Base-by-base conservation (phyloP, 176 grass and related monocot species). In the Bonia amplexicaulis region DNA sequence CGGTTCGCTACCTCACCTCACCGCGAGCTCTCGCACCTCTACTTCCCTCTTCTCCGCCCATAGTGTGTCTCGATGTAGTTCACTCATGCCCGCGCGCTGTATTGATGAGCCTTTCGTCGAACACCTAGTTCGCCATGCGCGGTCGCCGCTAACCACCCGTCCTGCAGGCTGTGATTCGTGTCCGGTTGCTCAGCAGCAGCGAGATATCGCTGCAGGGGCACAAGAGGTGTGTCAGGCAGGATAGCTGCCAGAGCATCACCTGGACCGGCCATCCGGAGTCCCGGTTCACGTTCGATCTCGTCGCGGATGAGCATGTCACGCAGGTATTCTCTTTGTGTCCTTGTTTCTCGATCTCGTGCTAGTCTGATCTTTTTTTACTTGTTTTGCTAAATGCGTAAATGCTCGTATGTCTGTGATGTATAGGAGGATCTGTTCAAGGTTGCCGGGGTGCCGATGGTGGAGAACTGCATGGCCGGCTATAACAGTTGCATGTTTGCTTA, bases 401-500 rank as follows among this genome's bases (percentile, higher is more conserved):
- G 66, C 1, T 78, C 15, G 40, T 66, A 5, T 42, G 19, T 59
- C 17, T 11, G 79, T 72, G 58, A 23, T 73, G n/a, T 82, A 41
- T 58, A 99, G 93, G 96, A 99, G 69, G 86, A 93, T 16, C 75
- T 99, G 49, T 99, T 99, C 55, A 94, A 96, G 77, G 93, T 99
- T 16, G 93, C 96, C 20, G 96, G 96, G 33, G 88, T 99, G 68
- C 89, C 93, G 25, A 99, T 99, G 96, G 96, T 99, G 71, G 96
- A 99, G 17, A 99, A 94, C 61, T 99, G 96, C 76, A 92, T 99
- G 78, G 84, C 74, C 31, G 96, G 96, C 9, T 99, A 99, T 65
- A 99, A 99, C 85, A 96, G 93, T 52, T 99, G 96, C 85, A 99
- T 96, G 86, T 96, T 99, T 88, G 96, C 96, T 20, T 99, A 99